Percentiles rank a stretch among this genome's conserved stretches.
Conservation (phyloP, 2,329 filamentous ascomycete genomes). For the Raffaelea ambrosiae region DNA sequence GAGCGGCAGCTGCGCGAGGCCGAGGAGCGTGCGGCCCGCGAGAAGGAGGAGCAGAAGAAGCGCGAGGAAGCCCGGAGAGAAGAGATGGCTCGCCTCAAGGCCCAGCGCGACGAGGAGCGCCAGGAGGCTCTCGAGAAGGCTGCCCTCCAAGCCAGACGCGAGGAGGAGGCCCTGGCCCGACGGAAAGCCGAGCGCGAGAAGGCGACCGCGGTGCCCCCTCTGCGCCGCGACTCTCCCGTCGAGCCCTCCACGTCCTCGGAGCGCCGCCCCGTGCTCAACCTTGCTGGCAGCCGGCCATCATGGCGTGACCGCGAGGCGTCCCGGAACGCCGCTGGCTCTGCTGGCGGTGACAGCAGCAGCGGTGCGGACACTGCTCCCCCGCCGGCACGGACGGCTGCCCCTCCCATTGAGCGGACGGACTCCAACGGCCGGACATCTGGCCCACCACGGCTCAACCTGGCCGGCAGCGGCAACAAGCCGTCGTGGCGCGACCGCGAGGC, state of each 20-base stretch:
- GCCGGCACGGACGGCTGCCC: slow-evolving; percentile 19
- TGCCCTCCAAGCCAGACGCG: slow-evolving; percentile 67
- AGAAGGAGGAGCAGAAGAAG: slow-evolving; percentile 77
- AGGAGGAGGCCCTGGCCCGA: slow-evolving; percentile 79
- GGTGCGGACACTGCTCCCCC: slow-evolving; percentile 18
- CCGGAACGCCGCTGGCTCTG: slow-evolving; percentile 23
- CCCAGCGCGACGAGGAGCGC: slow-evolving; percentile 56
- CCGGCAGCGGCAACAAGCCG: slow-evolving; percentile 36
- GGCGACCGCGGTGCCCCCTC: slow-evolving; percentile 1
- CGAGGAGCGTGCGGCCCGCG: slow-evolving; percentile 69
- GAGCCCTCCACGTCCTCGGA: slow-evolving; percentile 29
- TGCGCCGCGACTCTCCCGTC: slow-evolving; percentile 1
- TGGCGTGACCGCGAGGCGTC: slow-evolving; percentile 68
- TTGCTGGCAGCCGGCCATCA: slow-evolving; percentile 44
- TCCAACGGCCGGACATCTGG: slow-evolving; percentile 33
- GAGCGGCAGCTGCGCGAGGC: slow-evolving; percentile 73
- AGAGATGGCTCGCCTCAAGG: slow-evolving; percentile 58
- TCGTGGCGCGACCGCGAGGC: slow-evolving; percentile 55
- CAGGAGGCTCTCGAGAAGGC: slow-evolving; percentile 60
- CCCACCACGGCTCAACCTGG: slow-evolving; percentile 47
- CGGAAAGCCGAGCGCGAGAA: slow-evolving; percentile 58
- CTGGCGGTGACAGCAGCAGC: slow-evolving; percentile 14
- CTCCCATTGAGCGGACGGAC: slow-evolving; percentile 31
- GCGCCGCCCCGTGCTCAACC: slow-evolving; percentile 52
- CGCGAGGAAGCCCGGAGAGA: slow-evolving; percentile 73